Base-by-base conservation (phyloP, 768 basidiomycete genomes). In the Rhizopogon roseolus region DNA sequence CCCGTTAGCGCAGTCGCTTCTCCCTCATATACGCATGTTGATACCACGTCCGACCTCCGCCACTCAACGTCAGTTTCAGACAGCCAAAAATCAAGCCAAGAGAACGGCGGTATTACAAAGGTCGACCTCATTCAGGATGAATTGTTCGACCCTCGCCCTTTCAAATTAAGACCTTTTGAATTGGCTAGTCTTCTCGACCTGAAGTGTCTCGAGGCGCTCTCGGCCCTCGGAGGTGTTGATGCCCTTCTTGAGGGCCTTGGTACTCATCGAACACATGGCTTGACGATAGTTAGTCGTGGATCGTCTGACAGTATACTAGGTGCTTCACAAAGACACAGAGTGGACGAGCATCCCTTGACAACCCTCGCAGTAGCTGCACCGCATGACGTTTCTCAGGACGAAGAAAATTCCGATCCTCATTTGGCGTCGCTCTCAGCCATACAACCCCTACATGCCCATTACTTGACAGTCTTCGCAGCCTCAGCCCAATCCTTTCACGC, bases 141-240 rank as follows among this genome's bases (percentile, higher is more conserved):
- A 16, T 61, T 56, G 3, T 71, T 74, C 38, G 80, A 94, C 65
- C 81, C 86, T 1, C 68, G 80, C 1, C 90, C 92, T 0, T 97
- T 96, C 68, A 66, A 64, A 10, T 85, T 85, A 63, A 84, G 83
- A 53, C 91, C 95, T 0, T 81, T 77, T 56, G 73, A 78, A 48
- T 84, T 98, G 14, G 95, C 95, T 1, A 81, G 83, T 55, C 80
- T 97, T 50, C 83, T 98, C 37, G 95, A 98, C 65, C 93, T 94
- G 8, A 98, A 97, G 71, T 86, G 76, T 57, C 58, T 94, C 10
- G 78, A 85, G 2, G 66, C 76, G 13, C 78, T 99, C 32, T 73
- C 73, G 16, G 69, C 68, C 10, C 75, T 96, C 37, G 94, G 93
- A 17, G 97, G 97, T 40, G 73, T 79, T 7, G 60, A 74, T 0